A percentile compares a stretch with the other conserved stretches of the same genome.
phyloP scores from a whole-genome alignment of 768 basidiomycete genomes.

The Tremella fuciformis region DNA sequence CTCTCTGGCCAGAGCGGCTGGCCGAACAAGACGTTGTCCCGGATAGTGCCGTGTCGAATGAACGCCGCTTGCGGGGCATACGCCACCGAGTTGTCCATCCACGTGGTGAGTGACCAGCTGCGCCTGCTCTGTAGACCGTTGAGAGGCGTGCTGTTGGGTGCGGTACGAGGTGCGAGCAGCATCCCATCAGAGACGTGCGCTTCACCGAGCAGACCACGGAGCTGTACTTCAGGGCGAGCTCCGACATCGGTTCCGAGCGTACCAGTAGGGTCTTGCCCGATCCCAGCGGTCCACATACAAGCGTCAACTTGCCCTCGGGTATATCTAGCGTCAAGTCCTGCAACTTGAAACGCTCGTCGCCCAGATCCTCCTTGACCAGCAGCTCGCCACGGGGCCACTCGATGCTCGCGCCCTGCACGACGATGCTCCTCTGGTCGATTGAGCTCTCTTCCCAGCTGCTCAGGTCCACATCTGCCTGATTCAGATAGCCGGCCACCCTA shows the following conservation, averaged over 20 bases:
- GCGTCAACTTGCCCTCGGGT: constrained; percentile 32
- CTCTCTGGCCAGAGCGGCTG: constrained; percentile 43
- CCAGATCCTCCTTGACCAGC: not conserved
- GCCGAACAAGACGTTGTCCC: constrained; percentile 58
- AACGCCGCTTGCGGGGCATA: constrained; percentile 47
- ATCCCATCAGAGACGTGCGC: constrained; percentile 27
- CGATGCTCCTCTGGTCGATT: constrained; percentile 5
- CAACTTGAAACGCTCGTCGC: constrained; percentile 30
- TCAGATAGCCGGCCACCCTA: constrained; percentile 35
- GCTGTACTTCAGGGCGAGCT: constrained; percentile 19
- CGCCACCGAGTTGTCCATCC: constrained; percentile 34
- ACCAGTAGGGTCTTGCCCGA: constrained; percentile 49
- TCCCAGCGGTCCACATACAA: constrained; percentile 47
- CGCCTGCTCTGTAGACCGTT: constrained; percentile 4
- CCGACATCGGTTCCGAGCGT: constrained; percentile 14
- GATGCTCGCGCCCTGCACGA: constrained; percentile 28
- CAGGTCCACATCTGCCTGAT: constrained; percentile 32
- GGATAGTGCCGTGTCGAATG: constrained; percentile 49
- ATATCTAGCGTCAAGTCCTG: constrained; percentile 27
- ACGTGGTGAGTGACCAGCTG: constrained; percentile 22
- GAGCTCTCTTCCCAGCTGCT: constrained; percentile 9
- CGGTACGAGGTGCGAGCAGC: constrained; percentile 29
- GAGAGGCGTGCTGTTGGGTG: constrained; percentile 27
- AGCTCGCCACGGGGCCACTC: constrained; percentile 32
- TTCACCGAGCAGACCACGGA: constrained; percentile 45